phyloP scores from a whole-genome alignment of 1,284 basidiomycete species.

The Irpex lacteus region DNA sequence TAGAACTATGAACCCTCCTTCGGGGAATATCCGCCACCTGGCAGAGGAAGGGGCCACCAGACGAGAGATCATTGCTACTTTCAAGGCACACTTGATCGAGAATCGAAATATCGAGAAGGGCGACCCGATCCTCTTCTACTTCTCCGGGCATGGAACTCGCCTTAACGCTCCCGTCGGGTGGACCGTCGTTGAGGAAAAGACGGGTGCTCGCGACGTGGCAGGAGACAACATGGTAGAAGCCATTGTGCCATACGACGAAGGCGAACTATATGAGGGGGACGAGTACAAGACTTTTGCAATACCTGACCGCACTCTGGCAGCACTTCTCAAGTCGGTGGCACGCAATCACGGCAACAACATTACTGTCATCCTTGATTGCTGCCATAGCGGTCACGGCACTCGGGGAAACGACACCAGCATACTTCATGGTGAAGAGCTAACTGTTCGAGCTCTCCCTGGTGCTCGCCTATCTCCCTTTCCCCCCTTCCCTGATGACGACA shows the following conservation, averaged over 20 bases:
- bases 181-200: constrained; percentile 9
- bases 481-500: constrained; percentile 3
- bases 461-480: constrained; percentile 1
- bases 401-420: constrained; percentile 14
- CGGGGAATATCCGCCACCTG: neutral
- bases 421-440: constrained; percentile 3
- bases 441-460: constrained; percentile 3
- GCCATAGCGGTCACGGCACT: constrained; percentile 12
- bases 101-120: constrained; percentile 12
- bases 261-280: neutral
- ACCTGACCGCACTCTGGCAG: constrained; percentile 12
- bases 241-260: neutral
- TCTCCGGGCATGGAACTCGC: constrained; percentile 17
- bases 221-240: neutral
- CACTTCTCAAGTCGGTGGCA: constrained; percentile 5
- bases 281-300: constrained; percentile 6
- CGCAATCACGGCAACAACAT: constrained; percentile 12
- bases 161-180: constrained; percentile 6
- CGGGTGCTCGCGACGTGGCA: constrained; percentile 8
- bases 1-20: neutral
- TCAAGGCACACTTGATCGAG: constrained; percentile 15
- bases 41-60: constrained; percentile 7
- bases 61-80: constrained; percentile 8
- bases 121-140: constrained; percentile 16
- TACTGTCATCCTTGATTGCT: constrained; percentile 13